Evolutionary conservation across 2,329 filamentous ascomycete species (phyloP), one percentile per base, ranked within the genome.

Genomic region (Paraphoma sp.): DNA sequence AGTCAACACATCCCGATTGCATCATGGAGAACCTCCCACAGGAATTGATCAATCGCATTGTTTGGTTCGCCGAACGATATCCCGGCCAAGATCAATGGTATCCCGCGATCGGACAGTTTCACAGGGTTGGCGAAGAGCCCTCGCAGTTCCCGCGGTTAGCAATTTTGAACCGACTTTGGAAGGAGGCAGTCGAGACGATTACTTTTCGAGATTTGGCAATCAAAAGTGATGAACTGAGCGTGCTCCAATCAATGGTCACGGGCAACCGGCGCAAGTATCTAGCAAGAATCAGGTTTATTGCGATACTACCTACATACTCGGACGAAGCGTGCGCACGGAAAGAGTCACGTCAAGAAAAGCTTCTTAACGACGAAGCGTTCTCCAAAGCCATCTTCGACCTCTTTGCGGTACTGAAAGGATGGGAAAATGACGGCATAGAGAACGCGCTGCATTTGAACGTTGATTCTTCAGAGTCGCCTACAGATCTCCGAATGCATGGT

Each of bases 21-120:
- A 5, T 23, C 18, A 63, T 65, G 62, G 51, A 61, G 12, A 48
- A 29, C n/a, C 43, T 66, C 7, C 61, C 63, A 46, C 63, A 60
- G 16, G 61, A 64, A 31, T 36, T 66, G 41, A 50, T 59, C 16
- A 56, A 61, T 28, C 53, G 46, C 4, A 60, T 62, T 29, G 48
- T 54, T 42, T 60, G 6, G 30, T 42, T 33, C 14, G 23, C 45
- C 45, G 48, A 50, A 31, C 48, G 53, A 11, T 55, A 54, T 14
- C 42, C 45, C n/a, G 53, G 50, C 14, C 41, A 56, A 11, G 54
- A 60, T 28, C 30, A 50, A 31, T 41, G 45, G 30, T 38, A 41
- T 42, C 36, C 40, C 2, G 51, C 53, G 30, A 59, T 50, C 45
- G 30, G 16, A 12, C 36, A 58, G 31, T 55, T 43, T 41, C 40